phyloP scores from a whole-genome alignment of 768 basidiomycete species.

The Naganishia randhawae region DNA sequence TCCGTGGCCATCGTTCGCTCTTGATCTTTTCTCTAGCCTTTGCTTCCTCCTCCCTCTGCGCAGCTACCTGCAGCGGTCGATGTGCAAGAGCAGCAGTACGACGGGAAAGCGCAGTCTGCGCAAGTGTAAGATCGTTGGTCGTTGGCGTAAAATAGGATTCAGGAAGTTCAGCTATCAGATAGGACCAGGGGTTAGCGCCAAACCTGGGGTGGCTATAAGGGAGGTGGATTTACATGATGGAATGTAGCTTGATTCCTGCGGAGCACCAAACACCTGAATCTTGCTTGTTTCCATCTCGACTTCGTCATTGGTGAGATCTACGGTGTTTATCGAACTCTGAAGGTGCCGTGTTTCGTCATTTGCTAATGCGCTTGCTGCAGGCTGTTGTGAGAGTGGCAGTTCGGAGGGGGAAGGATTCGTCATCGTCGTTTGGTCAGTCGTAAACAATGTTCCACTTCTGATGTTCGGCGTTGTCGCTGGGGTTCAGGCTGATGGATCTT shows the following conservation, averaged over 20 bases:
- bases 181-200: neutral
- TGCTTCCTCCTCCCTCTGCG: conserved; percentile 43
- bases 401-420: conserved; percentile 18
- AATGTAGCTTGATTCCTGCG: conserved; percentile 21
- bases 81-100: conserved; percentile 44
- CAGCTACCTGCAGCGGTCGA: conserved; percentile 41
- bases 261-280: conserved; percentile 24
- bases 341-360: neutral
- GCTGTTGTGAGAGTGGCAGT: neutral
- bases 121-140: conserved; percentile 40
- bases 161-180: conserved; percentile 34
- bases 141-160: conserved; percentile 46
- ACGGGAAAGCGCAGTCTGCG: conserved; percentile 40
- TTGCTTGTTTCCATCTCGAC: neutral
- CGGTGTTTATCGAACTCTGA: neutral
- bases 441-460: neutral
- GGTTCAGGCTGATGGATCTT: too few species aligned
- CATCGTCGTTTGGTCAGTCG: neutral
- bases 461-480: too few species aligned
- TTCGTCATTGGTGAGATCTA: neutral
- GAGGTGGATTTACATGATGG: conserved; percentile 6
- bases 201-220: neutral
- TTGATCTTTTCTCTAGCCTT: conserved; percentile 38
- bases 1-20: conserved; percentile 48
- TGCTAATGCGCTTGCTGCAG: neutral